A percentile compares a stretch with the other conserved stretches of the same genome.
Conservation (phyloP, 352 stramenopile species). For the Globisporangium uncinulatum region DNA sequence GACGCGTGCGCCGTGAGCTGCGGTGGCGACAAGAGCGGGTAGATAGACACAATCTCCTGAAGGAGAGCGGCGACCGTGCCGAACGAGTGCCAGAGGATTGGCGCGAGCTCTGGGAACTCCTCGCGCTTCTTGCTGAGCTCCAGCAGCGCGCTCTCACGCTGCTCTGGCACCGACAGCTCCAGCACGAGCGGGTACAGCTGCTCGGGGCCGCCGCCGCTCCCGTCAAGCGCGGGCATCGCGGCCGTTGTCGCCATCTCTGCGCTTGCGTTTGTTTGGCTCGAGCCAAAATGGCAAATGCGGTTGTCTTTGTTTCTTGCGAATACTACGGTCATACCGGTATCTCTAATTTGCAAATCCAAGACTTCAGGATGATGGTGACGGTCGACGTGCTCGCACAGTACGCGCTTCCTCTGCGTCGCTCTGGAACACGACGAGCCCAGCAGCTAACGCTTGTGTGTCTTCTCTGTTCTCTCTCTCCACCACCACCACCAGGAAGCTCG, state of each 20-base stretch:
- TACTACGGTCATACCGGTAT: too few species aligned
- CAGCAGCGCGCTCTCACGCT: slow-evolving; percentile 95
- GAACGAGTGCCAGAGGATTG: slow-evolving; percentile 98
- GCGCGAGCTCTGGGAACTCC: slow-evolving; percentile 95
- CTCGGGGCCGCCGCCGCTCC: slow-evolving; percentile 32
- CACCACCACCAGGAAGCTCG: slow-evolving; percentile 37
- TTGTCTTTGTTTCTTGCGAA: not conserved
- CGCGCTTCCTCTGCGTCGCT: not conserved
- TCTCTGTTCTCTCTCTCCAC: not conserved
- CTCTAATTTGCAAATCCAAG: slow-evolving; percentile 4
- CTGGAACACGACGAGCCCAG: too few species aligned
- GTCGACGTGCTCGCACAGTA: slow-evolving; percentile 22
- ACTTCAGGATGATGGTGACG: not conserved
- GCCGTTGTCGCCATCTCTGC: not conserved
- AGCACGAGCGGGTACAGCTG: slow-evolving; percentile 90
- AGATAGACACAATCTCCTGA: slow-evolving; percentile 99
- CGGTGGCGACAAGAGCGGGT: slow-evolving; percentile 95
- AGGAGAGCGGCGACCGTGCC: slow-evolving; percentile 96
- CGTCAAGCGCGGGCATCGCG: slow-evolving; percentile 7
- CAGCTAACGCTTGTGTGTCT: not conserved
- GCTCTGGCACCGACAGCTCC: slow-evolving; percentile 91
- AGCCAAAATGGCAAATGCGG: not conserved
- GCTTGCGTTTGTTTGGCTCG: not conserved
- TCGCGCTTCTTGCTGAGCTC: slow-evolving; percentile 99
- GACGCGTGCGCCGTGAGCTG: slow-evolving; percentile 96